Evolutionary conservation across 345 rosid species (phyloP).

Genomic region (Acer yangbiense): DNA sequence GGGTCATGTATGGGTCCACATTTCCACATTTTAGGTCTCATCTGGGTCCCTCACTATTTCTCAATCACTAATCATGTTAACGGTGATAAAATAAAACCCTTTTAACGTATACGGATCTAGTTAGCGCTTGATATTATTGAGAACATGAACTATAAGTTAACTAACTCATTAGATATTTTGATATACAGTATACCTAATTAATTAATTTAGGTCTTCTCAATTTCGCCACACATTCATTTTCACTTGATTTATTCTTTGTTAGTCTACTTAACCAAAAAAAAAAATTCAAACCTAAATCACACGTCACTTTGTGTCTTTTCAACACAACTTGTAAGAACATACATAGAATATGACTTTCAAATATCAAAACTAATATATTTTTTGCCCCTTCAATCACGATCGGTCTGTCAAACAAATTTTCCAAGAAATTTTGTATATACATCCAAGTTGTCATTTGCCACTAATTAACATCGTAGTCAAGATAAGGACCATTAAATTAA

Average conservation of each 20-base stretch:
- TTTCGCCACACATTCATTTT: background rate
- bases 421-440: background rate
- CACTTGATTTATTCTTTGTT: background rate
- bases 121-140: too few relatives aligned
- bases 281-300: background rate
- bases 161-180: too few relatives aligned
- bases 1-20: conserved; percentile 17
- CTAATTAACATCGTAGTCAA: conserved; percentile 3
- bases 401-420: background rate
- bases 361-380: background rate
- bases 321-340: background rate
- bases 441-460: background rate
- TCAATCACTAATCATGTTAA: too few relatives aligned
- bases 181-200: too few relatives aligned
- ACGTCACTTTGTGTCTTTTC: too few relatives aligned
- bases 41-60: conserved; percentile 26
- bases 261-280: background rate
- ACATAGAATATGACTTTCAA: background rate
- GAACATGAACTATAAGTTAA: too few relatives aligned
- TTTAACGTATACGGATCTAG: too few relatives aligned
- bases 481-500: background rate
- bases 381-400: conserved; percentile 15
- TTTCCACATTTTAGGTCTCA: conserved; percentile 20
- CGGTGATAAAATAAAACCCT: too few relatives aligned
- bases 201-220: too few relatives aligned